Evolutionary conservation across 1,284 basidiomycete genomes (phyloP).

Genomic region (Meripilus lineatus): DNA sequence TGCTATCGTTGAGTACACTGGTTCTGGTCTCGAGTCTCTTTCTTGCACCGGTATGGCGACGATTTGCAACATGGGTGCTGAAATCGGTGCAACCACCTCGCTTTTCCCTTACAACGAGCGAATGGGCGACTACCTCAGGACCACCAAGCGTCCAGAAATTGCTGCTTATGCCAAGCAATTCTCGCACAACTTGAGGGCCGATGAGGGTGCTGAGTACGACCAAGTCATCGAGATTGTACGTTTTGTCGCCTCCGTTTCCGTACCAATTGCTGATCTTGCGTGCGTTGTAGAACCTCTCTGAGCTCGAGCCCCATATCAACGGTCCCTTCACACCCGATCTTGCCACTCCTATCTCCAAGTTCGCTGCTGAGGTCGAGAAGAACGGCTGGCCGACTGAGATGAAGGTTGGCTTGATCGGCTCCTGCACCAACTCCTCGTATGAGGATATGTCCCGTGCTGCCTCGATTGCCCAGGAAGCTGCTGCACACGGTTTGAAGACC

Average conservation of each 20-base stretch:
- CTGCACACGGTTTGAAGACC: constrained; percentile 80
- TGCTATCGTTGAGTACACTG: constrained; percentile 94
- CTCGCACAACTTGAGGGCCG: constrained; percentile 89
- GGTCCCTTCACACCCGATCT: constrained; percentile 98
- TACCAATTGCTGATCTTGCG: neutral
- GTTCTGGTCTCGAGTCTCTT: constrained; percentile 91
- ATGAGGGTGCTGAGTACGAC: constrained; percentile 92
- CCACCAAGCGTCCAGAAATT: constrained; percentile 88
- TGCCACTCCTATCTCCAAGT: constrained; percentile 95
- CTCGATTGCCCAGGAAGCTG: constrained; percentile 88
- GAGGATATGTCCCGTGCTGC: constrained; percentile 99
- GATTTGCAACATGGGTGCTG: constrained; percentile 99
- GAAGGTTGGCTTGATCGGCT: constrained; percentile 96
- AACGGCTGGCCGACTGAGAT: constrained; percentile 97
- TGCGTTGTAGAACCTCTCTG: constrained; percentile 72
- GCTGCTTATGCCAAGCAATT: constrained; percentile 90
- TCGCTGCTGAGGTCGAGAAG: constrained; percentile 88
- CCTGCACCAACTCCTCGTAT: constrained; percentile 99
- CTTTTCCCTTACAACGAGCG: constrained; percentile 98
- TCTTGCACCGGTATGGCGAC: constrained; percentile 99
- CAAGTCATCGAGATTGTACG: constrained; percentile 87
- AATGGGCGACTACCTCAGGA: constrained; percentile 91
- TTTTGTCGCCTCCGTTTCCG: constrained; percentile 13
- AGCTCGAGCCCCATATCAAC: constrained; percentile 99
- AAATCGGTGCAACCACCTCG: constrained; percentile 98